Evolutionary conservation across 2,329 filamentous ascomycete species (phyloP).

Genomic region (Thelonectria rubi): DNA sequence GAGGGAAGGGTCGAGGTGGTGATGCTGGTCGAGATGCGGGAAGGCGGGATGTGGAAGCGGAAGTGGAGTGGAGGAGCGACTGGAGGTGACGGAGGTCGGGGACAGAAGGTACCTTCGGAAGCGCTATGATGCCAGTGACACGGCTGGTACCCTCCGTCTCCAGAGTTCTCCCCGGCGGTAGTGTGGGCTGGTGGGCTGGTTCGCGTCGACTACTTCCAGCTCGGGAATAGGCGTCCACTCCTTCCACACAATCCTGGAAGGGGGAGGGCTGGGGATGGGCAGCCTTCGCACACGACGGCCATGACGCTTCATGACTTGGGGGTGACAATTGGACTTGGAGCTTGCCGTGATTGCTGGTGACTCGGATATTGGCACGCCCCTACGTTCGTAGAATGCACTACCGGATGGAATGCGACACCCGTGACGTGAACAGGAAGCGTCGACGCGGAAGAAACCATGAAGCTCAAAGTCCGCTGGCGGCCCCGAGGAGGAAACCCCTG

Average conservation of each 20-base stretch:
- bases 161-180: conserved; percentile 7
- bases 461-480: background rate
- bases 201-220: conserved; percentile 22
- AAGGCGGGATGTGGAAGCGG: conserved; percentile 28
- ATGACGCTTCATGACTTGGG: no score
- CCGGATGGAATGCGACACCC: no score
- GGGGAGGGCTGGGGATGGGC: conserved; percentile 4
- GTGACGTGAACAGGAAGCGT: background rate
- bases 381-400: no score
- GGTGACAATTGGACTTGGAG: no score
- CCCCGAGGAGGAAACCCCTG: background rate
- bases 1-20: conserved; percentile 17
- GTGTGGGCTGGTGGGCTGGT: conserved; percentile 6
- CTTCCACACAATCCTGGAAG: background rate
- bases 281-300: background rate
- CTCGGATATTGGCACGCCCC: no score
- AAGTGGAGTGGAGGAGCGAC: conserved; percentile 18
- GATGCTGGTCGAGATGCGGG: conserved; percentile 24
- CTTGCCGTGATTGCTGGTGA: no score
- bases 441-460: background rate
- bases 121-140: background rate
- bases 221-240: conserved; percentile 11
- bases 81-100: background rate
- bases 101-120: conserved; percentile 7
- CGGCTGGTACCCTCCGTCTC: background rate